A percentile compares a stretch with the other conserved stretches of the same genome.
These are phyloP conservation scores for Tribonema minus DNA, from an alignment of 108 stramenopile species.

Conservation along the genomic window DNA sequence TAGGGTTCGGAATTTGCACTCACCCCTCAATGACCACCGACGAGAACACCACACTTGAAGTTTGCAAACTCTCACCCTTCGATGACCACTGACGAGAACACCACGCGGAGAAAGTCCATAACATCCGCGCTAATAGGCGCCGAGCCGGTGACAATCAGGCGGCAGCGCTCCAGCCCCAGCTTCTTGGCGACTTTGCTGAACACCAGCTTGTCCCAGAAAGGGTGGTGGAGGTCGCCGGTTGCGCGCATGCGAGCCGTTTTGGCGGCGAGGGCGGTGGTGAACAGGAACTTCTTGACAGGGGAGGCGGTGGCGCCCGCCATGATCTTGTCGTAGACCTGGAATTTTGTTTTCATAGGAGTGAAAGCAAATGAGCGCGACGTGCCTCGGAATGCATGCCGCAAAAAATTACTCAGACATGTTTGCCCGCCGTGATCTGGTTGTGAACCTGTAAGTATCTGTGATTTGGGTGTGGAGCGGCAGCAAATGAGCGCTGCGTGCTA, in stretches of 20 bases:
- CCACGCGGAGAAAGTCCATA: slow-evolving; percentile 76
- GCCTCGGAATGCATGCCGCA: too few relatives aligned
- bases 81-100: not conserved
- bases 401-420: too few relatives aligned
- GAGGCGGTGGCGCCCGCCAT: slow-evolving; percentile 71
- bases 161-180: slow-evolving; percentile 79
- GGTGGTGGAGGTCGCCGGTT: slow-evolving; percentile 3
- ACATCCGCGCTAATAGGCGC: slow-evolving; percentile 76
- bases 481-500: too few relatives aligned
- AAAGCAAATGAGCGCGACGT: too few relatives aligned
- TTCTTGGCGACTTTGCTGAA: slow-evolving; percentile 69
- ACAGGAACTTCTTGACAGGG: slow-evolving; percentile 76
- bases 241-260: slow-evolving; percentile 63
- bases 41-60: too few relatives aligned
- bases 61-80: not conserved
- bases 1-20: too few relatives aligned
- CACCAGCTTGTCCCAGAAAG: slow-evolving; percentile 79
- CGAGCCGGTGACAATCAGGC: slow-evolving; percentile 69
- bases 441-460: too few relatives aligned
- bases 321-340: slow-evolving; percentile 63
- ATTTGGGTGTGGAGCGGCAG: too few relatives aligned
- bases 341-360: too few relatives aligned
- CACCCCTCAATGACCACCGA: too few relatives aligned
- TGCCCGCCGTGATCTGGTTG: too few relatives aligned
- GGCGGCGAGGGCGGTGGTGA: slow-evolving; percentile 69